Evolutionary conservation across 345 rosid species (phyloP).

Genomic region (Populus euphratica): DNA sequence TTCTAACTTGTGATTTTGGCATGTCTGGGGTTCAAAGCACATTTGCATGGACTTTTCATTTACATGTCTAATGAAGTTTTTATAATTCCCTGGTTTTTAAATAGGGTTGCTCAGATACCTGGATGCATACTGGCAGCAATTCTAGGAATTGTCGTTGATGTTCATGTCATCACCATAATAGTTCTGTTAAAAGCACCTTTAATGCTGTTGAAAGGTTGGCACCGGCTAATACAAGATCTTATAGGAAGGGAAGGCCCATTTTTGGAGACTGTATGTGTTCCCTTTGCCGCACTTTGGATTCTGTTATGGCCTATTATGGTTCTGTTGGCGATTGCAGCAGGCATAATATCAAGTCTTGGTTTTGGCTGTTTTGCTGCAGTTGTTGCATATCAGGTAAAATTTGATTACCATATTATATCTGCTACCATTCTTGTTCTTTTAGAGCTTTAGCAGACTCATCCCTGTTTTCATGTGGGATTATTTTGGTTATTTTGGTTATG

Average conservation of each 20-base stretch:
- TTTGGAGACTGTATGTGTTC: conserved; percentile 31
- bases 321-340: conserved; percentile 14
- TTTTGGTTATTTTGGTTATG: background rate
- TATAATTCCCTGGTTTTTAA: background rate
- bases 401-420: background rate
- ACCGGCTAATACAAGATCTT: conserved; percentile 21
- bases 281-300: conserved; percentile 24
- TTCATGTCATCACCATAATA: conserved; percentile 15
- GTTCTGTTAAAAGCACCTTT: conserved; percentile 17
- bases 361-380: conserved; percentile 23
- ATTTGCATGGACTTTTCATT: no score
- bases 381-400: conserved; percentile 21
- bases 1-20: no score
- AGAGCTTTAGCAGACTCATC: background rate
- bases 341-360: conserved; percentile 15
- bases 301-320: conserved; percentile 26
- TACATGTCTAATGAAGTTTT: background rate
- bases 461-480: background rate
- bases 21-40: no score
- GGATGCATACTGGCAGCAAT: conserved; percentile 19
- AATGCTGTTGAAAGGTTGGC: conserved; percentile 29
- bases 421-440: background rate
- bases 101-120: conserved; percentile 18
- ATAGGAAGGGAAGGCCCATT: conserved; percentile 27
- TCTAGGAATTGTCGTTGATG: conserved; percentile 18